Percentiles rank a stretch among this genome's conserved stretches.
Conservation (phyloP, 768 basidiomycete species). For the Amanita phalloides region DNA sequence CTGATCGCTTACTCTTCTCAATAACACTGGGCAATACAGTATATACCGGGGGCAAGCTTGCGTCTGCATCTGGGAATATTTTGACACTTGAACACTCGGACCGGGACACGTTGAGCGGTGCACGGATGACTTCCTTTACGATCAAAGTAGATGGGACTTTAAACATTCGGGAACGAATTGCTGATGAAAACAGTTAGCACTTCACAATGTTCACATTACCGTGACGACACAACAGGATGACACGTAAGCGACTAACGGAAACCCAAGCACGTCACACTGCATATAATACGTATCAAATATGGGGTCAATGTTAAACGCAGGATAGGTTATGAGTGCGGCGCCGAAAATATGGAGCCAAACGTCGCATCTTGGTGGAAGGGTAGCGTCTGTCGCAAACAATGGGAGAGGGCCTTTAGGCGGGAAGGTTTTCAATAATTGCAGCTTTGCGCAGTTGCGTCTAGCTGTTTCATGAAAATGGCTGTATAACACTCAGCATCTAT, state of each 20-base stretch:
- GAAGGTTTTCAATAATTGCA: constrained; percentile 52
- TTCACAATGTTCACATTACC: neutral
- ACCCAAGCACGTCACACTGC: constrained; percentile 72
- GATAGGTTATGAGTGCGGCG: constrained; percentile 54
- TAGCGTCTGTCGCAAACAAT: constrained; percentile 44
- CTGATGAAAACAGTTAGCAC: constrained; percentile 16
- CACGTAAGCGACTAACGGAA: constrained; percentile 38
- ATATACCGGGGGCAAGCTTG: constrained; percentile 49
- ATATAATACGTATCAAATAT: constrained; percentile 70
- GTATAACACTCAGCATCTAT: neutral
- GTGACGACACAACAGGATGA: neutral
- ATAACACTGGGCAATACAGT: constrained; percentile 66
- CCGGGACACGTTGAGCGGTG: constrained; percentile 52
- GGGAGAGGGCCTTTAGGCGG: constrained; percentile 54
- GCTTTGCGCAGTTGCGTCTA: constrained; percentile 38
- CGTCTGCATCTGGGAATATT: constrained; percentile 56
- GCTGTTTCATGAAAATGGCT: constrained; percentile 54
- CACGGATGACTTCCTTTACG: constrained; percentile 60
- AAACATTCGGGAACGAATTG: constrained; percentile 43
- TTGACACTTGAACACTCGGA: constrained; percentile 45
- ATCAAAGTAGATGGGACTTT: constrained; percentile 63
- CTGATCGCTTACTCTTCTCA: constrained; percentile 57
- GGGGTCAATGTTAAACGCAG: constrained; percentile 68
- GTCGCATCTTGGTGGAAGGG: constrained; percentile 44
- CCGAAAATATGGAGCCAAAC: constrained; percentile 58